Conservation (phyloP, 768 basidiomycete species). For the Collybia sp. region DNA sequence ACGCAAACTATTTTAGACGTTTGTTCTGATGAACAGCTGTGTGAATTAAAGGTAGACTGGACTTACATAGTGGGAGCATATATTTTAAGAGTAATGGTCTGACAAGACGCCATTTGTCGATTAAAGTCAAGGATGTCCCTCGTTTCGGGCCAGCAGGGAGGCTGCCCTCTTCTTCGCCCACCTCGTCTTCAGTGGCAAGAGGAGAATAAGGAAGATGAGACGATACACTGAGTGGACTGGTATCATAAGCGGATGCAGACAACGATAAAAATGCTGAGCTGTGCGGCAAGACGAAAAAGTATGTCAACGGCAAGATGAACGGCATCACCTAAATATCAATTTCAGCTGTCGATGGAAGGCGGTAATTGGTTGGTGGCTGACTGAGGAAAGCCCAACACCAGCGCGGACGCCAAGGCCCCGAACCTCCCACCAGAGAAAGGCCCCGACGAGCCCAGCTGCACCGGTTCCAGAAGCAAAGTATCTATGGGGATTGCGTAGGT, state of each 20-base stretch:
- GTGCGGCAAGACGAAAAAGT: constrained; percentile 72
- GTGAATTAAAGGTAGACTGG: neutral
- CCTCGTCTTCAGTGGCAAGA: constrained; percentile 33
- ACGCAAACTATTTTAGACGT: constrained; percentile 25
- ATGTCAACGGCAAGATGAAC: constrained; percentile 71
- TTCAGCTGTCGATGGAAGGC: neutral
- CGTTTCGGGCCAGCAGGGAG: constrained; percentile 31
- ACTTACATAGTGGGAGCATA: constrained; percentile 92
- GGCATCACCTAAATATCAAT: constrained; percentile 63
- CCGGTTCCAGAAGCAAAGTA: constrained; percentile 96
- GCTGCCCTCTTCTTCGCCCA: constrained; percentile 36
- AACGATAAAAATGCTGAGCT: constrained; percentile 43
- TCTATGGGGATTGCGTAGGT: constrained; percentile 25
- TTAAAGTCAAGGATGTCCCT: constrained; percentile 49
- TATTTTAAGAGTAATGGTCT: constrained; percentile 76
- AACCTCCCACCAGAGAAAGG: constrained; percentile 93
- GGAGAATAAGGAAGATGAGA: constrained; percentile 38
- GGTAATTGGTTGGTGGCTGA: constrained; percentile 28
- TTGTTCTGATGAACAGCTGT: neutral
- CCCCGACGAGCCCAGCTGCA: constrained; percentile 89
- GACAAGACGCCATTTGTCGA: constrained; percentile 79
- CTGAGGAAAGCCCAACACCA: constrained; percentile 82
- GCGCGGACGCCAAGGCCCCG: constrained; percentile 76
- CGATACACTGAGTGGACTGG: constrained; percentile 21
- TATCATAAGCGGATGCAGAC: constrained; percentile 29